Conservation (phyloP, 495 filamentous ascomycete species). For the Tuber borchii region DNA sequence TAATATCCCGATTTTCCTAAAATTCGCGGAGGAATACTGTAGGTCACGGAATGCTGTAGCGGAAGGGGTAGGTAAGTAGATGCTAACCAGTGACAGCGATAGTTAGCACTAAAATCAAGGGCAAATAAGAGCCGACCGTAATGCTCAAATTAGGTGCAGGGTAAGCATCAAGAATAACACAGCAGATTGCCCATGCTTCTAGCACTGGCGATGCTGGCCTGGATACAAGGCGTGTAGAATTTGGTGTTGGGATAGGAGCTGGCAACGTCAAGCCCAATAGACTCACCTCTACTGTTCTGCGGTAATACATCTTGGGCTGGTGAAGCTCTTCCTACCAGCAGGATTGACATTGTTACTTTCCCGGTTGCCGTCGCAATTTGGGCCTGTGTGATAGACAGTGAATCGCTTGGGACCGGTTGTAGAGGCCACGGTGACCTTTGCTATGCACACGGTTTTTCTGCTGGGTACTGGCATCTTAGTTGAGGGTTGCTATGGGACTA, state of each 20-base stretch:
- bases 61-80: no score
- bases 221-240: conserved; percentile 44
- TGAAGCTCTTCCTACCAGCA: conserved; percentile 43
- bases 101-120: neutral
- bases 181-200: conserved; percentile 46
- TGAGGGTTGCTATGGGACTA: conserved; percentile 45
- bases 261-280: conserved; percentile 51
- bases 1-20: neutral
- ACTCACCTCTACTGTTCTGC: conserved; percentile 54
- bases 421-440: conserved; percentile 47
- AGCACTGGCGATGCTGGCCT: conserved; percentile 40
- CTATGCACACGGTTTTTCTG: conserved; percentile 49
- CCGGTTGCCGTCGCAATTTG: conserved; percentile 42
- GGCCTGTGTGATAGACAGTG: conserved; percentile 49
- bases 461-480: conserved; percentile 47
- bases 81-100: no score
- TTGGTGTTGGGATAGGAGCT: conserved; percentile 46
- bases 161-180: conserved; percentile 54
- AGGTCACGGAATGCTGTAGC: conserved; percentile 10
- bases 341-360: conserved; percentile 21
- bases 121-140: conserved; percentile 45
- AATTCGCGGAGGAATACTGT: neutral
- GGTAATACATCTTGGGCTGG: conserved; percentile 46
- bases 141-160: conserved; percentile 48
- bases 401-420: conserved; percentile 50